phyloP scores from a whole-genome alignment of 1,284 basidiomycete genomes.

The Microbotryum lychnidis-dioicae region DNA sequence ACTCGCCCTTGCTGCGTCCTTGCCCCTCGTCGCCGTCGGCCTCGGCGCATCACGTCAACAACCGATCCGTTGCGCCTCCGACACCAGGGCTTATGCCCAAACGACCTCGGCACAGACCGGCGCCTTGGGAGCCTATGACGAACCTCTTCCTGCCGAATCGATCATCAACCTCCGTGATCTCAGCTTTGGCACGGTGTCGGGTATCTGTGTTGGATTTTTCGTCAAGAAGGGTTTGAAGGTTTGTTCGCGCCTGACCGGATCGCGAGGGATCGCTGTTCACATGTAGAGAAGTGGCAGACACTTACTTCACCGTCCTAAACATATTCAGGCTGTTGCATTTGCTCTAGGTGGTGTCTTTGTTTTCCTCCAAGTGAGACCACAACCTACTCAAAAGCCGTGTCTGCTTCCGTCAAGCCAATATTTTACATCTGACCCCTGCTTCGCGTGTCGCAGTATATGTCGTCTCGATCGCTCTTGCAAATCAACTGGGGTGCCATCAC shows the following conservation, averaged over 20 bases:
- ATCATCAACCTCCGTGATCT: conserved; percentile 29
- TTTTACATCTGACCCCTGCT: neutral
- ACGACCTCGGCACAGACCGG: neutral
- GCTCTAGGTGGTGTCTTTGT: conserved; percentile 33
- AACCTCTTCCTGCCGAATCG: conserved; percentile 22
- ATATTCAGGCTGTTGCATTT: conserved; percentile 29
- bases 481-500: conserved; percentile 33
- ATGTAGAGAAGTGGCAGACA: too few relatives aligned
- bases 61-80: conserved; percentile 21
- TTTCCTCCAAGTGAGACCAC: conserved; percentile 27
- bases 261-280: too few relatives aligned
- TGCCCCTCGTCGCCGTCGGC: conserved; percentile 16
- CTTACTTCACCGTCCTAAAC: neutral
- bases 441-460: conserved; percentile 28
- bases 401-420: neutral
- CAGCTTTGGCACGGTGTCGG: conserved; percentile 32
- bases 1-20: conserved; percentile 15
- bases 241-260: neutral
- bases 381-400: too few relatives aligned
- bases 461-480: conserved; percentile 31
- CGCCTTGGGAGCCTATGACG: neutral
- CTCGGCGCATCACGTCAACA: conserved; percentile 2
- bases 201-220: conserved; percentile 34
- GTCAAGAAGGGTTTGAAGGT: conserved; percentile 35
- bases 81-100: conserved; percentile 9